Evolutionary conservation across 208 protist species (phyloP), one percentile per base, ranked within the genome.

Genomic region (Endotrypanum monterogeii): DNA sequence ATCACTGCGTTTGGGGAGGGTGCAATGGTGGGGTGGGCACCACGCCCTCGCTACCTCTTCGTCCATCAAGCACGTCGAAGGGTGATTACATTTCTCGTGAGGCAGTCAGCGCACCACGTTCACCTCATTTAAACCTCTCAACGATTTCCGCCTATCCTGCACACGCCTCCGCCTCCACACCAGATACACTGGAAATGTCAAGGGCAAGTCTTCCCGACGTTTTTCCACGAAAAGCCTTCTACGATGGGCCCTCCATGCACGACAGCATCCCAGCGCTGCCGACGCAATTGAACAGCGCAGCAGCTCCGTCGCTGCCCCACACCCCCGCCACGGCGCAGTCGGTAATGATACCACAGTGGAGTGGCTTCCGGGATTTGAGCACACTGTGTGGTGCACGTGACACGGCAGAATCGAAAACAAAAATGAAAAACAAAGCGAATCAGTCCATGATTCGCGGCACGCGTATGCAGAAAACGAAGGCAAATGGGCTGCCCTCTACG

Each of bases 181-280:
- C 50, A 23, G 41, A 30, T 12, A 37, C 55, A 2, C 54, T 41
- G 11, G 46, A 68, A 14, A 46, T 52, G 57, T 18, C 30, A 32
- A 54, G 44, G 7, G 28, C 57, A n/a, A 48, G 39, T 16, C 32
- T 58, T 30, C 6, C 23, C 14, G 14, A 46, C 1, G 9, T 51
- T n/a, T 46, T 48, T 9, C 48, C 55, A 46, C 70, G 55, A 20
- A 48, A 23, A 30, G 35, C 63, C 12, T 80, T 80, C 50, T 80
- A 80, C 70, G 76, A 80, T 30, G 76, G 51, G 1, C 76, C 76
- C 20, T 75, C 76, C 35, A 39, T 80, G 69, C 76, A n/a, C 20
- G 63, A 80, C 56, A 76, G 76, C 70, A 80, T 80, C 25, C 76
- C 76, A 9, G 76, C 56, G 18, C 70, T 80, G n/a, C 39, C 75